Evolutionary conservation across 495 filamentous ascomycete species (phyloP), one percentile per base, ranked within the genome.

Genomic region (Aspergillus ostianus): DNA sequence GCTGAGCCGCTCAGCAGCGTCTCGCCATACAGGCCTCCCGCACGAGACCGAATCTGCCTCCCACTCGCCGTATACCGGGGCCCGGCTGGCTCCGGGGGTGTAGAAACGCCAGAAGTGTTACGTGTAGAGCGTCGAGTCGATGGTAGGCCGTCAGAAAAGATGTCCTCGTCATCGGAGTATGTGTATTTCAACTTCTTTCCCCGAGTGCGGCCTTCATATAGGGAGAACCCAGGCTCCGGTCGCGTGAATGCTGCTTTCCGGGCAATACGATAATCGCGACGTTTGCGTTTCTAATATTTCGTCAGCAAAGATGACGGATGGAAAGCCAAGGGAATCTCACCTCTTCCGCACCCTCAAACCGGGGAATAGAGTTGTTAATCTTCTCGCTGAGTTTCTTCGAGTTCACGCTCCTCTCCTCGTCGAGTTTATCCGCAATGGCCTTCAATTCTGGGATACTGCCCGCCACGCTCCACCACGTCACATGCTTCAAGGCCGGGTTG

Each of bases 171-270:
- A 47, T 96, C 92, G 0, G 92, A 96, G 69, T 90, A 98, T 0
- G 92, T 97, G 62, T 98, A 98, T 69, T 90, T 95, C 73, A 96
- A 88, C 48, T 92, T 88, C 76, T 98, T 98, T 46, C 94, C 94
- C 54, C 94, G 85, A 0, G 95, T 98, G 47, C 94, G 91, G 44
- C 95, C 95, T 77, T 98, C 94, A 72, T 98, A 98, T 53, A 94
- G 79, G 15, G 92, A 97, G 73, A 93, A 92, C 4, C 91, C 92
- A 26, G 89, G 88, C 64, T 96, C 92, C 4, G 93, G 92, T 15
- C 93, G 87, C 54, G 85, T 81, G 73, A 98, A 98, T 57, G 89
- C 87, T 51, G 91, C 90, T 69, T 96, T 95, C 56, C 91, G 89
- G 58, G 84, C 82, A 68, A 90, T 81, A 23, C 94, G 87, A 66